Base-by-base conservation (phyloP, 23 red algal genomes). In the Gracilariopsis chorda region DNA sequence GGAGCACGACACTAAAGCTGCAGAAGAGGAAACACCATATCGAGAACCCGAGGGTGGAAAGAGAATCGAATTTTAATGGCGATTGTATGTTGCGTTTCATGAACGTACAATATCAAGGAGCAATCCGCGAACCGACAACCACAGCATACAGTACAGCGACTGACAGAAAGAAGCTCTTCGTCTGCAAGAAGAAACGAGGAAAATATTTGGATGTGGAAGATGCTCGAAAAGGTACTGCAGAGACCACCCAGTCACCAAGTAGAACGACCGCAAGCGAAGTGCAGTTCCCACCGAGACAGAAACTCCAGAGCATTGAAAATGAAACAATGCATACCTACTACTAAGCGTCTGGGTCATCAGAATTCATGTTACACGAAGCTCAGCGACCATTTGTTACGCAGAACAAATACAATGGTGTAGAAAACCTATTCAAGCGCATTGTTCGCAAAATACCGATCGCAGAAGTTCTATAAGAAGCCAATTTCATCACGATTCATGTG, bases 401-500 rank as follows among this genome's bases (percentile, higher is more conserved):
- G 1, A 84, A 37, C 0, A 20, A 51, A 7, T 67, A 67, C 55
- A 0, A 20, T 9, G 33, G 40, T 0, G 80, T 65, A 84, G 7
- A 84, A 37, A 17, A 36, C 19, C 20, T 0, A 24, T 84, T 68
- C 34, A 37, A 0, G 25, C 63, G 67, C 53, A 0, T 30, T 19
- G 0, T 67, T 47, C 29, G 36, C 0, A 29, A 0, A 21, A 57
- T 84, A 10, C 25, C 32, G n/a, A 67, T 25, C 9, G 0, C 11
- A 65, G 32, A 29, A 10, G 78, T 84, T 11, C 55, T 25, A 41
- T 45, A 11, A 33, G 40, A 68, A n/a, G 56, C 53, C 25, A 84
- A 84, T 32, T 51, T 84, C 14, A 67, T 69, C 51, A 12, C 13
- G 28, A 84, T 0, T 27, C 80, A 84, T 37, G 80, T 84, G 28